A percentile compares a stretch with the other conserved stretches of the same genome.
phyloP scores from a whole-genome alignment of 2,329 filamentous ascomycete genomes.

The Eutypella sp. region DNA sequence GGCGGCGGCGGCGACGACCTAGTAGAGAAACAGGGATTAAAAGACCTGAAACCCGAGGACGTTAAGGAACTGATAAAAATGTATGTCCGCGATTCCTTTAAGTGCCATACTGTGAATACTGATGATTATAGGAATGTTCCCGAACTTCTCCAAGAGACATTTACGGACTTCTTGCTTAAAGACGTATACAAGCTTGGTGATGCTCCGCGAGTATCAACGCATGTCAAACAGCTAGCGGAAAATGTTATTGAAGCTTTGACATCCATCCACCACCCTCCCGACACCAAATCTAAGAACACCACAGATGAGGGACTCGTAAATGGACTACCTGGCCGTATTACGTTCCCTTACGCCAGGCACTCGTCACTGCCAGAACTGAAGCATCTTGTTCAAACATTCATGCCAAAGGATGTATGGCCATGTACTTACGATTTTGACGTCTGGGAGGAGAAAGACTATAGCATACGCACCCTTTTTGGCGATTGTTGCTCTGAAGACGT shows the following conservation, averaged over 20 bases:
- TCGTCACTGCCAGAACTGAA: slow-evolving; percentile 81
- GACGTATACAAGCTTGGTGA: too few species aligned
- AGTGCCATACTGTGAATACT: too few species aligned
- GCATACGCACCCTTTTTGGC: slow-evolving; percentile 68
- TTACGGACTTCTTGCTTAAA: not conserved
- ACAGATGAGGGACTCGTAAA: not conserved
- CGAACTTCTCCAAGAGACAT: not conserved
- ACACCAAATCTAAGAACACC: slow-evolving; percentile 8
- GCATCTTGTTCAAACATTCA: slow-evolving; percentile 61
- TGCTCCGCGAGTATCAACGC: not conserved
- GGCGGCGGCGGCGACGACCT: slow-evolving; percentile 78
- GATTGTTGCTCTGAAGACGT: slow-evolving; percentile 53
- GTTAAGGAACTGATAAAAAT: slow-evolving; percentile 43
- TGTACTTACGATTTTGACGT: slow-evolving; percentile 64
- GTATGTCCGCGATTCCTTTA: too few species aligned
- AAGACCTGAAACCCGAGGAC: slow-evolving; percentile 48
- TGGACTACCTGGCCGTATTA: slow-evolving; percentile 38
- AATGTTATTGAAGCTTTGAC: not conserved
- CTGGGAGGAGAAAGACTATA: slow-evolving; percentile 59
- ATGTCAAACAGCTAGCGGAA: not conserved
- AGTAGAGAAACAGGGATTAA: slow-evolving; percentile 61
- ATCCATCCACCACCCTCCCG: slow-evolving; percentile 3
- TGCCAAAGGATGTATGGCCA: slow-evolving; percentile 72
- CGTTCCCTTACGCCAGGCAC: slow-evolving; percentile 84
- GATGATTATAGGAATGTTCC: not conserved